Conservation (phyloP, 768 basidiomycete genomes). For the Panellus pusillus region DNA sequence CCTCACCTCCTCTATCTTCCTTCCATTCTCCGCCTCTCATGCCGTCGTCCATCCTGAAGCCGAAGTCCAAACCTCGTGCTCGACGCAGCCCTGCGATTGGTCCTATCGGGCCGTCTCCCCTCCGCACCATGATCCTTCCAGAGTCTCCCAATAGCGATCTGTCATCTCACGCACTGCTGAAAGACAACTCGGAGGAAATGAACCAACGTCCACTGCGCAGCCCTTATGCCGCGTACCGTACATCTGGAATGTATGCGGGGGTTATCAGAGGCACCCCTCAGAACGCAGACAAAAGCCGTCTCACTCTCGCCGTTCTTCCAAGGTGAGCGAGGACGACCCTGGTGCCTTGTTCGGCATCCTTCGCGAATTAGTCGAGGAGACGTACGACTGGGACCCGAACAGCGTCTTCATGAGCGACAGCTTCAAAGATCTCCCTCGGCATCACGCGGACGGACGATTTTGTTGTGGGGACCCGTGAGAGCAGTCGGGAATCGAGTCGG, state of each 20-base stretch:
- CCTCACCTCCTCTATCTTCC: slow-evolving; percentile 14
- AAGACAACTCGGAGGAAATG: slow-evolving; percentile 4
- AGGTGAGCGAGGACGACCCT: slow-evolving; percentile 24
- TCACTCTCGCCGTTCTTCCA: not conserved
- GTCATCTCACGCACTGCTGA: not conserved
- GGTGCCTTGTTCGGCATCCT: slow-evolving; percentile 43
- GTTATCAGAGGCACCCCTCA: not conserved
- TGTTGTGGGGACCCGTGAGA: not conserved
- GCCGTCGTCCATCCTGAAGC: slow-evolving; percentile 4
- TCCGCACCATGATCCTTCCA: slow-evolving; percentile 45
- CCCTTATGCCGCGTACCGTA: not conserved
- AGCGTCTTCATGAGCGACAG: slow-evolving; percentile 47
- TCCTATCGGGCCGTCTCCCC: slow-evolving; percentile 40
- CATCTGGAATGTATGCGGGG: slow-evolving; percentile 1
- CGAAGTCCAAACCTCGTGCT: slow-evolving; percentile 25
- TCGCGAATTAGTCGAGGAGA: slow-evolving; percentile 49
- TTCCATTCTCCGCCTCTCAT: slow-evolving; percentile 10
- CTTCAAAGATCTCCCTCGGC: slow-evolving; percentile 45
- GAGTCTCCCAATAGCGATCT: slow-evolving; percentile 26
- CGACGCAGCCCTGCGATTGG: slow-evolving; percentile 39
- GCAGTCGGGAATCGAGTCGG: slow-evolving; percentile 1
- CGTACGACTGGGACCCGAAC: slow-evolving; percentile 47
- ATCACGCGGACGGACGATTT: slow-evolving; percentile 4
- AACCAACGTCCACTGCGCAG: slow-evolving; percentile 2
- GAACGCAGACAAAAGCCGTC: not conserved